A percentile compares a stretch with the other conserved stretches of the same genome.
Evolutionary conservation across 2,329 filamentous ascomycete species (phyloP).

Genomic region (Fusarium miscanthi): DNA sequence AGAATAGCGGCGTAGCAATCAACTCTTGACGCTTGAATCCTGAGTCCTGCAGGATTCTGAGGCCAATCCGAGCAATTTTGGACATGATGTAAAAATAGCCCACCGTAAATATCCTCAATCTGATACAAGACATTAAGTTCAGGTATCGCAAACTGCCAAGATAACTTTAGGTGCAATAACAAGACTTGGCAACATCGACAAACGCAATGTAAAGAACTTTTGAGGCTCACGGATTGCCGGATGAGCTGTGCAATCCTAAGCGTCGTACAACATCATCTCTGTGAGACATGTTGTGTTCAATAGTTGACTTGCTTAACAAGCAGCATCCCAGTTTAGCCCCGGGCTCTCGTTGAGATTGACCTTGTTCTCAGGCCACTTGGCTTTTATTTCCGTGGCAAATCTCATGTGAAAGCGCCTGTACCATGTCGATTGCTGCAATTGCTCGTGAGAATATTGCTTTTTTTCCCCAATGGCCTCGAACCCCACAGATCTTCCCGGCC

Average conservation of each 20-base stretch:
- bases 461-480: constrained; percentile 25
- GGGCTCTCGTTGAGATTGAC: neutral
- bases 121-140: neutral
- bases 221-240: constrained; percentile 13
- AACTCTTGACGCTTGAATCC: neutral
- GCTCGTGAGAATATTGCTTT: constrained; percentile 18
- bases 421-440: neutral
- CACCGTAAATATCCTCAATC: neutral
- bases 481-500: constrained; percentile 33
- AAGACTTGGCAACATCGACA: neutral
- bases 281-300: constrained; percentile 35
- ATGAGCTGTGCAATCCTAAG: constrained; percentile 8
- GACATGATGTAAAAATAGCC: neutral
- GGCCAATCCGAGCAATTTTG: neutral
- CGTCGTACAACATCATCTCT: constrained; percentile 20
- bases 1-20: neutral
- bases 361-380: neutral
- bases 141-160: neutral
- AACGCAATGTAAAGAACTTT: neutral
- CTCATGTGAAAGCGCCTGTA: neutral
- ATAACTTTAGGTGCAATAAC: neutral
- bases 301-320: constrained; percentile 19
- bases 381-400: neutral
- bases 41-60: neutral
- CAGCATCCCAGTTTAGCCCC: constrained; percentile 9